phyloP scores from a whole-genome alignment of 495 filamentous ascomycete genomes.

The Acidomyces sp. region DNA sequence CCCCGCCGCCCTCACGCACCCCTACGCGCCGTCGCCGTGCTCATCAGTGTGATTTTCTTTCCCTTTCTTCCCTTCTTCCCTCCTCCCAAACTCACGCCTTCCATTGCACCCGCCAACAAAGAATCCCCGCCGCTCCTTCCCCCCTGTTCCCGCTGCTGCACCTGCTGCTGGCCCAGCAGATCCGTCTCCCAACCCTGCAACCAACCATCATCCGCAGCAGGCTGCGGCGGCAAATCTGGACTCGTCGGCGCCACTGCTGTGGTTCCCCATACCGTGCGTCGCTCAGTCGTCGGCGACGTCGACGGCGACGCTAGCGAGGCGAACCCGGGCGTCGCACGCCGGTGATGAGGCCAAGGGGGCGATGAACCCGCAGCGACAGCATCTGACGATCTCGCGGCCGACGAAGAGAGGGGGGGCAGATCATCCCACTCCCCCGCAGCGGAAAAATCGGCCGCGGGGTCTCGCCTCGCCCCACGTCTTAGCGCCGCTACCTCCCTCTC shows the following conservation, averaged over 20 bases:
- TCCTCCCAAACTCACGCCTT: slow-evolving; percentile 24
- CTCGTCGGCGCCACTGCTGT: slow-evolving; percentile 44
- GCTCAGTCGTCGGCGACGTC: slow-evolving; percentile 58
- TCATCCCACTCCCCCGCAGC: slow-evolving; percentile 63
- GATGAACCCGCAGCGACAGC: slow-evolving; percentile 39
- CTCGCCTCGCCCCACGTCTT: too few relatives aligned
- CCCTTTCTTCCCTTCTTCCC: slow-evolving; percentile 71
- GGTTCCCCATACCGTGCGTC: slow-evolving; percentile 83
- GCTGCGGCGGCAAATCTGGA: slow-evolving; percentile 28
- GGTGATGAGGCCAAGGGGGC: slow-evolving; percentile 44
- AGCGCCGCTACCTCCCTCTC: slow-evolving; percentile 33
- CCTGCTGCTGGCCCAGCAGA: slow-evolving; percentile 40
- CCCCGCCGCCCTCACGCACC: slow-evolving; percentile 54
- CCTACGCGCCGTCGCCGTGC: slow-evolving; percentile 54
- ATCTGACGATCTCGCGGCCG: too few relatives aligned
- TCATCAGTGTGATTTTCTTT: slow-evolving; percentile 93
- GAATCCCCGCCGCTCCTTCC: too few relatives aligned
- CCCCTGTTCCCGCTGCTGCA: slow-evolving; percentile 1
- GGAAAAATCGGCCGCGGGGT: too few relatives aligned
- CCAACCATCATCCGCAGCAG: slow-evolving; percentile 59
- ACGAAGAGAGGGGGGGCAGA: slow-evolving; percentile 32
- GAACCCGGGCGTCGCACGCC: slow-evolving; percentile 38
- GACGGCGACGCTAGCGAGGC: slow-evolving; percentile 57
- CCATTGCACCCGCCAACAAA: slow-evolving; percentile 15
- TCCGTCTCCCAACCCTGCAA: slow-evolving; percentile 62